phyloP scores from a whole-genome alignment of 306 rosid species.

The Adenanthera pavonina region DNA sequence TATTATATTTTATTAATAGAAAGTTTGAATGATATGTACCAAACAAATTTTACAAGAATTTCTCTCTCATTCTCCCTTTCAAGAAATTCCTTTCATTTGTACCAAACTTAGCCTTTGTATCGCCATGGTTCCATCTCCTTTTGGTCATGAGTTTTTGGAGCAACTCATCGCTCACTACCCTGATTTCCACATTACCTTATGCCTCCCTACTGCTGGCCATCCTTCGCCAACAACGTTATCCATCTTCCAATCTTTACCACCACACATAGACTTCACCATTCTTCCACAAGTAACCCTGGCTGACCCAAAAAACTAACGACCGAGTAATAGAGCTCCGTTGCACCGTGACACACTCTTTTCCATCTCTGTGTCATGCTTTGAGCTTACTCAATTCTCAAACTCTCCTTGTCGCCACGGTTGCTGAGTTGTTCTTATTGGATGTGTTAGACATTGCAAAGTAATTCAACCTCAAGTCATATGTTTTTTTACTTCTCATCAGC shows the following conservation, averaged over 20 bases:
- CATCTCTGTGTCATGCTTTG: constrained; percentile 28
- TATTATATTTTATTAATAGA: too few species aligned
- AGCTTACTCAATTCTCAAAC: not conserved
- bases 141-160: constrained; percentile 42
- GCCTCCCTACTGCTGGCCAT: constrained; percentile 28
- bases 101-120: too few species aligned
- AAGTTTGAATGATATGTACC: too few species aligned
- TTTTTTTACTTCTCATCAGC: constrained; percentile 31
- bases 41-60: too few species aligned
- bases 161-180: not conserved
- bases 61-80: too few species aligned
- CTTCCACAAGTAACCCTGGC: constrained; percentile 31
- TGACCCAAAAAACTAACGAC: not conserved
- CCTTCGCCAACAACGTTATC: not conserved
- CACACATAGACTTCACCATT: constrained; percentile 23
- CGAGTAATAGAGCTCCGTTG: not conserved
- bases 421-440: not conserved
- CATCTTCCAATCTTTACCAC: constrained; percentile 36
- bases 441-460: constrained; percentile 34
- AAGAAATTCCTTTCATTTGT: too few species aligned
- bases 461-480: constrained; percentile 34
- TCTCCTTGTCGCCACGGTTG: constrained; percentile 16
- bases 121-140: constrained; percentile 45
- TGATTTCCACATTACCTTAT: constrained; percentile 15
- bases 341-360: constrained; percentile 21